Evolutionary conservation across 805 yeast genomes (phyloP).

Genomic region (Wickerhamiella kazuoi): DNA sequence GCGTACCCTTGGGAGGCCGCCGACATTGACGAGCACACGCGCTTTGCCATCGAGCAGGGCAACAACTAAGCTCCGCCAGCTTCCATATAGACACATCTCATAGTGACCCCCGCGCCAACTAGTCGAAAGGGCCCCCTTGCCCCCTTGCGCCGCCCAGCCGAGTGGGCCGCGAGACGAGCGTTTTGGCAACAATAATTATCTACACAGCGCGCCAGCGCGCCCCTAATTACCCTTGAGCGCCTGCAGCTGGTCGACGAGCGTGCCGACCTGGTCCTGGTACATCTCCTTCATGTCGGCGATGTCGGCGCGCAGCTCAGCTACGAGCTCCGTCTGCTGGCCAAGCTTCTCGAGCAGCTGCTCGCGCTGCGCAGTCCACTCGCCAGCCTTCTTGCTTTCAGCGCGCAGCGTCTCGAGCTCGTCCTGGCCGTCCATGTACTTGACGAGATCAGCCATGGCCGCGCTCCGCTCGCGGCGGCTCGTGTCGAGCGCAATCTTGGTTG

Average conservation of each 20-base stretch:
- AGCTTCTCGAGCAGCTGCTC: conserved; percentile 34
- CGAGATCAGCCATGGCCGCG: conserved; percentile 48
- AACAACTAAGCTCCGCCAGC: conserved; percentile 24
- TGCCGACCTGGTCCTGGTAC: conserved; percentile 69
- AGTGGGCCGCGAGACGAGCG: too few species aligned
- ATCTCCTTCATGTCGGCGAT: conserved; percentile 76
- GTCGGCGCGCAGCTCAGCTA: conserved; percentile 74
- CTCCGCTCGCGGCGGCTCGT: conserved; percentile 40
- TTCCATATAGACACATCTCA: too few species aligned
- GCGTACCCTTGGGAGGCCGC: conserved; percentile 83
- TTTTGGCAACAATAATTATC: too few species aligned
- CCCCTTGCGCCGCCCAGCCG: background rate
- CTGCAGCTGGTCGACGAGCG: conserved; percentile 50
- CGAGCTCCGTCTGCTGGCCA: conserved; percentile 77
- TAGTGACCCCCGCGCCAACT: too few species aligned
- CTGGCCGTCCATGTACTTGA: conserved; percentile 37
- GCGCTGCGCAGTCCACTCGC: conserved; percentile 30
- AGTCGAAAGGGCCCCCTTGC: too few species aligned
- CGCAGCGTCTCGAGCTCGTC: conserved; percentile 27
- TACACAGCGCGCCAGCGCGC: too few species aligned
- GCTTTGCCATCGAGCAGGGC: conserved; percentile 47
- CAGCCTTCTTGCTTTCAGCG: background rate
- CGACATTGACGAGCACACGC: conserved; percentile 65
- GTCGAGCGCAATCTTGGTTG: conserved; percentile 44
- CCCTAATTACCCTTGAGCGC: conserved; percentile 16